Conservation (phyloP, 148 eudicot species). For the Suaeda aralocaspica region DNA sequence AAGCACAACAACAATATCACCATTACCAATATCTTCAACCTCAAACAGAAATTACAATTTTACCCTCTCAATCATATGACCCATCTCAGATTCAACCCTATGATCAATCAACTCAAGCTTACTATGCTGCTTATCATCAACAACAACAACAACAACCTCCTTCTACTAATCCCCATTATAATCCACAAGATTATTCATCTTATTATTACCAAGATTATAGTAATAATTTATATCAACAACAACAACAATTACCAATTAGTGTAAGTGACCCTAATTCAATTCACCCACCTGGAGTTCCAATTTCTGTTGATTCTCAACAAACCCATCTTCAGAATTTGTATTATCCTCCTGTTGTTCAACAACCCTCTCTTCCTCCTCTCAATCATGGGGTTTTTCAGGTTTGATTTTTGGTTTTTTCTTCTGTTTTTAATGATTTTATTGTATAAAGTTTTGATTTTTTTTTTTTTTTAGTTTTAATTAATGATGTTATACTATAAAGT, state of each 20-base stretch:
- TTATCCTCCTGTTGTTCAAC: conserved; percentile 30
- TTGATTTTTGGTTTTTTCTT: conserved; percentile 1
- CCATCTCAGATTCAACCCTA: conserved; percentile 29
- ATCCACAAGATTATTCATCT: conserved; percentile 27
- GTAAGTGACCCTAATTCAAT: conserved; percentile 26
- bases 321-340: conserved; percentile 28
- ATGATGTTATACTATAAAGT: neutral
- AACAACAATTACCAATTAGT: too few relatives aligned
- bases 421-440: neutral
- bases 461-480: too few relatives aligned
- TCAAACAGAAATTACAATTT: conserved; percentile 1
- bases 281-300: conserved; percentile 44
- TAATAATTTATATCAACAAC: conserved; percentile 18
- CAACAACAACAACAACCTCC: too few relatives aligned
- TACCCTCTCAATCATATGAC: conserved; percentile 22
- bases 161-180: conserved; percentile 2
- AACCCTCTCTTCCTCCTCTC: conserved; percentile 15
- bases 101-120: conserved; percentile 29
- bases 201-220: conserved; percentile 39
- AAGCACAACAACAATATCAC: conserved; percentile 28
- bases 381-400: conserved; percentile 23
- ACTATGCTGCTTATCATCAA: conserved; percentile 28
- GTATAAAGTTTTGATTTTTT: neutral
- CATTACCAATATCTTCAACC: conserved; percentile 21
- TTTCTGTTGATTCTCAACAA: conserved; percentile 27